Evolutionary conservation across 306 rosid species (phyloP).

Genomic region (Hippophae gyantsensis): DNA sequence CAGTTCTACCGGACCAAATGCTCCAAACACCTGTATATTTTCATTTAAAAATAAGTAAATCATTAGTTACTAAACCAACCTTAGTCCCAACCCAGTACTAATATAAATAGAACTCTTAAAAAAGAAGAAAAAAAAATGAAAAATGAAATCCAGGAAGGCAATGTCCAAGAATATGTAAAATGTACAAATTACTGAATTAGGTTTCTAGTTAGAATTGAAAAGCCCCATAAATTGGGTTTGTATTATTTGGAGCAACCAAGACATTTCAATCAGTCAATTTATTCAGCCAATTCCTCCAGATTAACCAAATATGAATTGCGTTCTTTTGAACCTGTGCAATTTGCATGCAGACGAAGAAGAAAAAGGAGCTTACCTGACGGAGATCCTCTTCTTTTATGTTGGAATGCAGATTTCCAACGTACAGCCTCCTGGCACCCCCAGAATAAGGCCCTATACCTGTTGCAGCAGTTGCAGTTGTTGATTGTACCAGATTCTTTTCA

Average conservation of each 20-base stretch:
- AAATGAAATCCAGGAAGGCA: too few species aligned
- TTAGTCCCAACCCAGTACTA: background rate
- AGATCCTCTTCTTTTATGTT: conserved; percentile 84
- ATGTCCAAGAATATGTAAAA: too few species aligned
- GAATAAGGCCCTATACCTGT: conserved; percentile 70
- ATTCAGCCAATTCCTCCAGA: background rate
- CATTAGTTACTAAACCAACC: conserved; percentile 9
- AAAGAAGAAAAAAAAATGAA: too few species aligned
- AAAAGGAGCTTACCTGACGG: conserved; percentile 47
- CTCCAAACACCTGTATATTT: conserved; percentile 74
- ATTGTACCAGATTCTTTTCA: conserved; percentile 89
- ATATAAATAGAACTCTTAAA: background rate
- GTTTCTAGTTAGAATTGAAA: too few species aligned
- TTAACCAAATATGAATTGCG: background rate
- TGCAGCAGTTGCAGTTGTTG: conserved; percentile 53
- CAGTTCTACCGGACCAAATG: conserved; percentile 90
- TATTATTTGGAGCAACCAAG: background rate
- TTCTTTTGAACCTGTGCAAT: background rate
- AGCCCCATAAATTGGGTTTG: background rate
- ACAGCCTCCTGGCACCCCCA: conserved; percentile 90
- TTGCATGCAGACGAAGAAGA: background rate
- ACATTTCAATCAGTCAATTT: background rate
- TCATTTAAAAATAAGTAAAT: conserved; percentile 11
- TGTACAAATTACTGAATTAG: too few species aligned
- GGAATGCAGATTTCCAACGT: conserved; percentile 87